These are phyloP conservation scores for Aureobasidium zeae DNA, from an alignment of 2,329 filamentous ascomycete genomes.

Conservation along the genomic window DNA sequence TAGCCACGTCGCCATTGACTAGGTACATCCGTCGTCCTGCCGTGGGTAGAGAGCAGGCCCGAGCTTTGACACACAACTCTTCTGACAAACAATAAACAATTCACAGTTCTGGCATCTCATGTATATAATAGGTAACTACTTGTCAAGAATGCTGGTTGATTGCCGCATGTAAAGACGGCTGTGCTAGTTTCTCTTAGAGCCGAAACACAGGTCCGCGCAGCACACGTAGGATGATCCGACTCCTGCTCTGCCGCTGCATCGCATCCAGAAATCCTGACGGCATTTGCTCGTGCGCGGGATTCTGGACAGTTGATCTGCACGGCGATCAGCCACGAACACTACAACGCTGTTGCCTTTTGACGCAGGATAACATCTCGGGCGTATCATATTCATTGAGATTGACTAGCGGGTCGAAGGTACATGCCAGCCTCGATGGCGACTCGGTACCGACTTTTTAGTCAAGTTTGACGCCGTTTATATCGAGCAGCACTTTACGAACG, in stretches of 20 bases:
- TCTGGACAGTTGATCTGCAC: background rate
- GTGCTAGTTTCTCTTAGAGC: no score
- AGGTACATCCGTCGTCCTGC: background rate
- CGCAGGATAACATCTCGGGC: background rate
- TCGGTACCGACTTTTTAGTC: no score
- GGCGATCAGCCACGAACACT: background rate
- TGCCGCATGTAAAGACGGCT: background rate
- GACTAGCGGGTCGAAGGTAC: conserved; percentile 5
- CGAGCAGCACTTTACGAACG: conserved; percentile 1
- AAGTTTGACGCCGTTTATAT: conserved; percentile 11
- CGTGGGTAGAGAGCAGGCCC: background rate
- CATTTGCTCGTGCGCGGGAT: background rate
- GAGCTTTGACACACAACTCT: background rate
- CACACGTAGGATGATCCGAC: no score
- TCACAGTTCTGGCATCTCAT: background rate
- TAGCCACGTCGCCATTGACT: background rate
- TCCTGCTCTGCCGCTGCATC: background rate
- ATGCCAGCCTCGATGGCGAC: conserved; percentile 5
- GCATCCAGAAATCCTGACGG: background rate
- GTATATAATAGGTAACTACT: background rate
- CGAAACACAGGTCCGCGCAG: no score
- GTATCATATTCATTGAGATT: conserved; percentile 6
- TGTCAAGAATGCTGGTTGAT: background rate
- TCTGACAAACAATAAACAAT: background rate
- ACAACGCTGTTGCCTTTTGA: background rate